Conservation (phyloP, 1,284 basidiomycete species). For the Calocybe gambosa region DNA sequence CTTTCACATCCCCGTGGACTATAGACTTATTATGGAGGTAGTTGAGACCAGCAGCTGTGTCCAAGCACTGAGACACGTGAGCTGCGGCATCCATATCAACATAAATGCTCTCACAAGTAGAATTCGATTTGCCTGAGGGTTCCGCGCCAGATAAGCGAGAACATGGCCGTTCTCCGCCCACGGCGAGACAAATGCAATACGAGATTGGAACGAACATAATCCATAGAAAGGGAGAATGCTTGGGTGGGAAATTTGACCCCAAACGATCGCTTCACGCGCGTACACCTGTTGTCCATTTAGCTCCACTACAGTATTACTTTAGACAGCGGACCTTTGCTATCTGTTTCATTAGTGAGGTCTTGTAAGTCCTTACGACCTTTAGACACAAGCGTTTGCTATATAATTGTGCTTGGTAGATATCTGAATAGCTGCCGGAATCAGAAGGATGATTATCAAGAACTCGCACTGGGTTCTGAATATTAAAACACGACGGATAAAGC, state of each 20-base stretch:
- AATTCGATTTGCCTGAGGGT: slow-evolving; percentile 1
- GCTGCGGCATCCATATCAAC: neutral
- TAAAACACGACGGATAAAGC: no score
- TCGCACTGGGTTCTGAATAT: neutral
- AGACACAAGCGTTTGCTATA: slow-evolving; percentile 1
- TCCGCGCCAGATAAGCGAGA: neutral
- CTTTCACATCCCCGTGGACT: slow-evolving; percentile 7
- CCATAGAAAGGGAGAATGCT: slow-evolving; percentile 3
- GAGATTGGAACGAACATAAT: neutral
- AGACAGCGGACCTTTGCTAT: slow-evolving; percentile 3
- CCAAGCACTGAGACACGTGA: slow-evolving; percentile 1
- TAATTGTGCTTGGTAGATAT: neutral
- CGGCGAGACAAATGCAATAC: neutral
- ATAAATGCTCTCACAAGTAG: slow-evolving; percentile 1
- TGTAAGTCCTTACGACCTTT: slow-evolving; percentile 10
- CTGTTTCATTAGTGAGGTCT: slow-evolving; percentile 3
- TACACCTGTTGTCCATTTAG: neutral
- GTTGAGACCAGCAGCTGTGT: slow-evolving; percentile 4
- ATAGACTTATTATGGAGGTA: slow-evolving; percentile 5
- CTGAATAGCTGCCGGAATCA: neutral
- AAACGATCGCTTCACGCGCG: slow-evolving; percentile 6
- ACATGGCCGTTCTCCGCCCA: slow-evolving; percentile 8
- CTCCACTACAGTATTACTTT: no score
- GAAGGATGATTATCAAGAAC: neutral
- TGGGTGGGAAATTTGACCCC: slow-evolving; percentile 6